Evolutionary conservation across 2,329 filamentous ascomycete genomes (phyloP).

Genomic region (Cladosporium sp.): DNA sequence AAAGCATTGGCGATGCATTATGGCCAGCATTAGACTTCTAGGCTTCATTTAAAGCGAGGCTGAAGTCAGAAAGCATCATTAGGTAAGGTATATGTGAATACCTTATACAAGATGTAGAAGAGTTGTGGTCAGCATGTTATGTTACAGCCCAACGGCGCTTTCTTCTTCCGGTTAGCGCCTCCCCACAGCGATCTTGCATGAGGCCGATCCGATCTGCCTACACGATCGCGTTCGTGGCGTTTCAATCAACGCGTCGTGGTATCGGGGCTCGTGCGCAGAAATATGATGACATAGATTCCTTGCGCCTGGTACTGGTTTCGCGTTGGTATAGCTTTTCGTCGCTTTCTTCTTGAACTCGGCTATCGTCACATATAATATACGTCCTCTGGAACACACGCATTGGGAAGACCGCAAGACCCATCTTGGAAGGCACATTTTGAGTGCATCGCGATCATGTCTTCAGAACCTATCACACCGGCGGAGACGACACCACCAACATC

Average conservation of each 20-base stretch:
- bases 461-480: conserved; percentile 10
- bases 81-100: not conserved
- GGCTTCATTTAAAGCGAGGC: too few species aligned
- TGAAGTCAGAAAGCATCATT: not conserved
- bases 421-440: not conserved
- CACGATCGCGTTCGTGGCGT: not conserved
- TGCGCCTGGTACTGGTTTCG: not conserved
- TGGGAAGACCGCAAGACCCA: not conserved
- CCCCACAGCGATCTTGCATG: not conserved
- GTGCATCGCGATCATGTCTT: conserved; percentile 7
- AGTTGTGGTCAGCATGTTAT: too few species aligned
- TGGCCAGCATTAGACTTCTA: too few species aligned
- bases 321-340: not conserved
- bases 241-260: not conserved
- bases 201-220: not conserved
- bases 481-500: conserved; percentile 32
- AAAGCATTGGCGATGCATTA: too few species aligned
- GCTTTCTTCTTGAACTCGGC: too few species aligned
- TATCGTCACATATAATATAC: not conserved
- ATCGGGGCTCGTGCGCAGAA: not conserved
- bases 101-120: too few species aligned
- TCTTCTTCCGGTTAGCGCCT: not conserved
- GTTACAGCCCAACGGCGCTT: too few species aligned
- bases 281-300: not conserved
- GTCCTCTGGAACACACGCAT: not conserved